Percentiles rank a stretch among this genome's conserved stretches.
phyloP scores from a whole-genome alignment of 768 basidiomycete genomes.

The Coprinopsis marcescibilis region DNA sequence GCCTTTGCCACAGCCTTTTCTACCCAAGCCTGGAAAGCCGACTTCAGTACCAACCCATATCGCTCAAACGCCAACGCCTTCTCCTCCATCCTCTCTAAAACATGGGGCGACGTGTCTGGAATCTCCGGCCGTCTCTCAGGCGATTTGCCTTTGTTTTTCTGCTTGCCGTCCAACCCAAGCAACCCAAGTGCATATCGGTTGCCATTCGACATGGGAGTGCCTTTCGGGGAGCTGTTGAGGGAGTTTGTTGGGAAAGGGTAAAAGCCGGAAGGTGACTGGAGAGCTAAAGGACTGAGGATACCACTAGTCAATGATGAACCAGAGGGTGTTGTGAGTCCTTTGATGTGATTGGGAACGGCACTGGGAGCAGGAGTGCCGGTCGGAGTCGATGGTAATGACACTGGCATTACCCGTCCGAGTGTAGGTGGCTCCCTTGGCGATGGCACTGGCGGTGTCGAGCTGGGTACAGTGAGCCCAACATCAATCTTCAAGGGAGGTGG shows the following conservation, averaged over 20 bases:
- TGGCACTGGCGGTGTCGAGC: constrained; percentile 12
- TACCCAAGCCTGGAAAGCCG: constrained; percentile 42
- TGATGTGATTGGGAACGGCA: constrained; percentile 28
- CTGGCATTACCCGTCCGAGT: constrained; percentile 32
- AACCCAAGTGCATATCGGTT: constrained; percentile 11
- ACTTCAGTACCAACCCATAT: constrained; percentile 34
- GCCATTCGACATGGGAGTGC: constrained; percentile 13
- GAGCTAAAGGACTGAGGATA: constrained; percentile 35
- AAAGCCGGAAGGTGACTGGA: constrained; percentile 28
- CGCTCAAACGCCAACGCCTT: constrained; percentile 38
- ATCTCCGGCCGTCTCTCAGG: constrained; percentile 21
- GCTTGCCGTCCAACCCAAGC: constrained; percentile 5
- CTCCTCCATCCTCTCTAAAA: constrained; percentile 30
- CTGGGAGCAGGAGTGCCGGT: constrained; percentile 25
- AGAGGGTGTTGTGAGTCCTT: constrained; percentile 20
- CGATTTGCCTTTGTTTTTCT: constrained; percentile 25
- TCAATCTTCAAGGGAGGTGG: constrained; percentile 33
- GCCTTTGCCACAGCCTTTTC: constrained; percentile 37
- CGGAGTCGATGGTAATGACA: constrained; percentile 45
- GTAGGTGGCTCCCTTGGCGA: constrained; percentile 35
- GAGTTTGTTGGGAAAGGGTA: constrained; percentile 12
- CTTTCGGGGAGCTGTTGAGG: constrained; percentile 23
- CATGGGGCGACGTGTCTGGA: constrained; percentile 26
- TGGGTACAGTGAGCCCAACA: constrained; percentile 15
- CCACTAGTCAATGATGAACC: constrained; percentile 8